Evolutionary conservation across 1,139 yeast genomes (phyloP).

Genomic region (Ogataea hybrid): DNA sequence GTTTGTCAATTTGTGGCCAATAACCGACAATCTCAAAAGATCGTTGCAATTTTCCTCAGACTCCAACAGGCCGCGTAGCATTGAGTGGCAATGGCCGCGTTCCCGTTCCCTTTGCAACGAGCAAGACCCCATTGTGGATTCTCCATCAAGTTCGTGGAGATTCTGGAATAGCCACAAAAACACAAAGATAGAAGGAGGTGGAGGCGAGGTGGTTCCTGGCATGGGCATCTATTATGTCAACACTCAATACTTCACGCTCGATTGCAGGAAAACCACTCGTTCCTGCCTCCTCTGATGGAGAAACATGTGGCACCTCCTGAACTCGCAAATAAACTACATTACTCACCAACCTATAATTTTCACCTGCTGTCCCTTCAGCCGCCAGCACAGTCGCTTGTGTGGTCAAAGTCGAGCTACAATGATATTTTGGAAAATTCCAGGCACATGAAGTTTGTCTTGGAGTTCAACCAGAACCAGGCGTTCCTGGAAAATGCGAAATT

Average conservation of each 20-base stretch:
- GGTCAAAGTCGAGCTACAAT: slow-evolving; percentile 13
- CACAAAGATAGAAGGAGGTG: slow-evolving; percentile 10
- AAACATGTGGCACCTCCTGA: slow-evolving; percentile 15
- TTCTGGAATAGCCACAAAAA: slow-evolving; percentile 9
- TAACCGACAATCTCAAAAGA: slow-evolving; percentile 22
- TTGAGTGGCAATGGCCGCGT: slow-evolving; percentile 21
- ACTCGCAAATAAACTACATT: slow-evolving; percentile 7
- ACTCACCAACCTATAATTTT: slow-evolving; percentile 6
- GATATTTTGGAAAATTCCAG: slow-evolving; percentile 21
- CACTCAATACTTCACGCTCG: slow-evolving; percentile 17
- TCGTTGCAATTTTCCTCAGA: slow-evolving; percentile 10
- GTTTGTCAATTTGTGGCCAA: slow-evolving; percentile 24
- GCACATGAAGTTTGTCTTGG: slow-evolving; percentile 34
- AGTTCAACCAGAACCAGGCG: slow-evolving; percentile 31
- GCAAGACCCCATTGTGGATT: background rate
- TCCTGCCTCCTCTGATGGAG: slow-evolving; percentile 15
- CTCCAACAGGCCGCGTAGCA: slow-evolving; percentile 14
- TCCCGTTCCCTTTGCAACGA: slow-evolving; percentile 9
- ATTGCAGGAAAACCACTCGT: slow-evolving; percentile 11
- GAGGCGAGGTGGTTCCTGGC: slow-evolving; percentile 14
- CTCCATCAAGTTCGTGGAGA: slow-evolving; percentile 9
- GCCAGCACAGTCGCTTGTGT: slow-evolving; percentile 6
- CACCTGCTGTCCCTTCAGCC: slow-evolving; percentile 13
- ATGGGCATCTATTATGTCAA: slow-evolving; percentile 18
- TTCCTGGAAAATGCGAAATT: slow-evolving; percentile 16